Evolutionary conservation across 805 yeast genomes (phyloP).

Genomic region (Myxozyma geophila): DNA sequence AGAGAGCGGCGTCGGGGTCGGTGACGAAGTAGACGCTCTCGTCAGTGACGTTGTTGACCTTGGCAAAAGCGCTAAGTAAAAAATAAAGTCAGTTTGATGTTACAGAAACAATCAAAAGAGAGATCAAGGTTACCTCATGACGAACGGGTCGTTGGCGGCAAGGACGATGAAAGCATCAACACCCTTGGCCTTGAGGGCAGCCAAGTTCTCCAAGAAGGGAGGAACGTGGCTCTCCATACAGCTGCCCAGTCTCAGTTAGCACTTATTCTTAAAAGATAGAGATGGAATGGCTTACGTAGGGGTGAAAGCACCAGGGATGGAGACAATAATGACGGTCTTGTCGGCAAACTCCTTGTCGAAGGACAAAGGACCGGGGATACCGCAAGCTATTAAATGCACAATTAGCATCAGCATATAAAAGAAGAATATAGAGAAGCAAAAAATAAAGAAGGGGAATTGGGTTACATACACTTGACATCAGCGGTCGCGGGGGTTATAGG

Average conservation of each 20-base stretch:
- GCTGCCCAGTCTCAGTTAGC: constrained; percentile 1
- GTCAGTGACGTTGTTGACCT: constrained; percentile 48
- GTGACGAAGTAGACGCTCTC: constrained; percentile 60
- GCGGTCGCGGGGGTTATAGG: constrained; percentile 44
- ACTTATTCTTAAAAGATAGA: background rate
- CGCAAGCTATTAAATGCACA: constrained; percentile 43
- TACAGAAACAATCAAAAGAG: background rate
- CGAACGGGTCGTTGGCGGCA: constrained; percentile 74
- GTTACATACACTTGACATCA: constrained; percentile 36
- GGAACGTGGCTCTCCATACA: constrained; percentile 76
- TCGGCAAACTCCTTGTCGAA: constrained; percentile 46
- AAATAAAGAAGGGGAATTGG: too few species aligned
- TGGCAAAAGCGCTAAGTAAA: constrained; percentile 62
- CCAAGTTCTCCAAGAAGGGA: constrained; percentile 58
- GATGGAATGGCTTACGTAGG: constrained; percentile 53
- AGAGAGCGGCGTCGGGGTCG: constrained; percentile 67
- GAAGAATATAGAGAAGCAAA: background rate
- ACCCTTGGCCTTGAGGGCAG: constrained; percentile 60
- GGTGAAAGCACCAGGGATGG: constrained; percentile 84
- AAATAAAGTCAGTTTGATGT: background rate
- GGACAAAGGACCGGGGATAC: constrained; percentile 47
- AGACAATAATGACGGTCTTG: constrained; percentile 68
- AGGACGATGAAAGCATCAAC: constrained; percentile 66
- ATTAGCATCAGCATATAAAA: background rate
- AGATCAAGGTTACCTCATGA: constrained; percentile 46